Evolutionary conservation across 345 rosid genomes (phyloP), one percentile per base, ranked within the genome.

Genomic region (Orychophragmus violaceus): DNA sequence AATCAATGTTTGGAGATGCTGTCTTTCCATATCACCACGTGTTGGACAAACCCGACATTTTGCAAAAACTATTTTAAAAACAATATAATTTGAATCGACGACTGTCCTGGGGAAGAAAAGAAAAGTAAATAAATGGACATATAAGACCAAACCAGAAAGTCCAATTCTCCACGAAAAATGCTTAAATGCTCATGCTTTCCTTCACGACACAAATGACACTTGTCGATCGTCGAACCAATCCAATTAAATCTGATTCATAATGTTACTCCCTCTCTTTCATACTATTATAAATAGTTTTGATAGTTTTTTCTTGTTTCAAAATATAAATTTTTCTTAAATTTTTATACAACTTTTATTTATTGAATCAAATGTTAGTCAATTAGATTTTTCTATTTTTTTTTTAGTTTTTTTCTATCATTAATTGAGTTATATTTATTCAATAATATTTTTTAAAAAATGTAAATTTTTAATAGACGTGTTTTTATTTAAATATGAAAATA

Each of bases 1-100:
- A 54, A 44, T 71, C 57, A 57, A 36, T 10, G 59, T 64, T 57
- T 57, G 59, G 10, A 48, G 70, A 64, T 22, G 66, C 7, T 56
- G 48, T 37, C 44, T 22, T 57, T 72, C 28, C 60, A 48, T 66
- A 56, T 37, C 66, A 57, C 44, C 76, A 72, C 71, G 71, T 72
- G 71, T 72, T 72, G 14, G 9, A 14, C 54, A 28, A 27, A 57
- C 52, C 41, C 46, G 66, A 72, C 66, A 72, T 49, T 64, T 72
- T 72, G 76, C 66, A 72, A 64, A n/a, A 64, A 72, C 7, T 8
- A 19, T 25, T 24, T 41, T 41, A 6, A 2, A 16, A 39, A 39
- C 8, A 16, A 41, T 16, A 9, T 41, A 14, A 41, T 61, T 55
- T 64, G 59, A 64, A 46, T 57, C 21, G 56, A 72, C 35, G 59